These are phyloP conservation scores for Leccinum subrobustum DNA, from an alignment of 1,284 basidiomycete species.

Conservation along the genomic window DNA sequence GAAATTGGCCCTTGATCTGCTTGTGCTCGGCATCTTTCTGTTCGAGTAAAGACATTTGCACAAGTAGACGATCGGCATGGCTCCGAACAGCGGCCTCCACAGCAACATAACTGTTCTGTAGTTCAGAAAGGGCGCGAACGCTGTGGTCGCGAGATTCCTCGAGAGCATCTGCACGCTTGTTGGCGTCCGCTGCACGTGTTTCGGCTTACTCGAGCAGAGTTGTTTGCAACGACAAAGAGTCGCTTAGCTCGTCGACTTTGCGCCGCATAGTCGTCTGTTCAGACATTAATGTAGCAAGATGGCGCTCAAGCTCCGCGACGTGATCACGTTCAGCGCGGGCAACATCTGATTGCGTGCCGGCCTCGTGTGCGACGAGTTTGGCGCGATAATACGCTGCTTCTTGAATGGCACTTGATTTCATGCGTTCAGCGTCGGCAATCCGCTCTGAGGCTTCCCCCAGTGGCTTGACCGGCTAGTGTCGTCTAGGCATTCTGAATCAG, in stretches of 20 bases:
- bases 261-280: slow-evolving; percentile 62
- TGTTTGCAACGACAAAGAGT: slow-evolving; percentile 73
- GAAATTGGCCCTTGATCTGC: slow-evolving; percentile 64
- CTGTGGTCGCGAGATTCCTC: slow-evolving; percentile 77
- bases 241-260: slow-evolving; percentile 70
- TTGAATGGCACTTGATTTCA: slow-evolving; percentile 80
- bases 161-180: slow-evolving; percentile 79
- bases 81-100: slow-evolving; percentile 77
- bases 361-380: slow-evolving; percentile 86
- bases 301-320: slow-evolving; percentile 76
- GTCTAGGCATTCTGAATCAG: slow-evolving; percentile 44
- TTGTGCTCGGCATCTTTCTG: slow-evolving; percentile 82
- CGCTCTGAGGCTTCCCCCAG: slow-evolving; percentile 67
- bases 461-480: slow-evolving; percentile 73
- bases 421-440: slow-evolving; percentile 78
- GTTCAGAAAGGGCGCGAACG: slow-evolving; percentile 66
- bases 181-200: slow-evolving; percentile 77
- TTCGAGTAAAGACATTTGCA: slow-evolving; percentile 73
- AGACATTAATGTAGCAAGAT: slow-evolving; percentile 54
- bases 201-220: slow-evolving; percentile 80
- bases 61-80: slow-evolving; percentile 73
- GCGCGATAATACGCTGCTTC: slow-evolving; percentile 97
- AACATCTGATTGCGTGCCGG: slow-evolving; percentile 63
- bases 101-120: slow-evolving; percentile 65
- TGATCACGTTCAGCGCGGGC: slow-evolving; percentile 81